Percentiles rank a stretch among this genome's conserved stretches.
Conservation (phyloP, 1,139 yeast species). For the Geotrichum citri-aurantii region DNA sequence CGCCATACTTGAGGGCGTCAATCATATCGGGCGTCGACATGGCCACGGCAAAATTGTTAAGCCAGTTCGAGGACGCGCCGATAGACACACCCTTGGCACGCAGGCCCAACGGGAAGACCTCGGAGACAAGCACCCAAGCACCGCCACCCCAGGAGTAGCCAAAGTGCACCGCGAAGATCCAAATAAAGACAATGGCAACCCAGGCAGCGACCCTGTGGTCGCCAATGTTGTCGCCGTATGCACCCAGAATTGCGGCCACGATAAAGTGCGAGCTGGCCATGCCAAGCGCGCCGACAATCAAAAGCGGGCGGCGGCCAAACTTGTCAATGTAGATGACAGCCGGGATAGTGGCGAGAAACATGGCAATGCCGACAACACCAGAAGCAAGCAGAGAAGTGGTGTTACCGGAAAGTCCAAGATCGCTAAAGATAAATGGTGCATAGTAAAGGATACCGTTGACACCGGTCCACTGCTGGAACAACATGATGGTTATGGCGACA, state of each 20-base stretch:
- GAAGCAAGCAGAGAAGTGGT: slow-evolving; percentile 42
- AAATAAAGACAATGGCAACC: slow-evolving; percentile 59
- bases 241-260: slow-evolving; percentile 32
- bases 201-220: slow-evolving; percentile 40
- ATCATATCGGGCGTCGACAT: slow-evolving; percentile 67
- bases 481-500: slow-evolving; percentile 44
- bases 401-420: slow-evolving; percentile 46
- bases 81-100: slow-evolving; percentile 72
- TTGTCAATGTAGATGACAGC: slow-evolving; percentile 49
- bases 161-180: slow-evolving; percentile 65
- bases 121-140: slow-evolving; percentile 73
- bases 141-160: slow-evolving; percentile 81
- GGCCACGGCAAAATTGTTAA: slow-evolving; percentile 69
- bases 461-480: slow-evolving; percentile 70
- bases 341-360: slow-evolving; percentile 31
- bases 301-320: slow-evolving; percentile 49
- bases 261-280: slow-evolving; percentile 39
- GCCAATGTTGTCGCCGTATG: slow-evolving; percentile 24
- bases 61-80: slow-evolving; percentile 73
- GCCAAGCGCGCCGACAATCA: slow-evolving; percentile 48
- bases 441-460: slow-evolving; percentile 61
- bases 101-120: slow-evolving; percentile 62
- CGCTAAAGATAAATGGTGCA: slow-evolving; percentile 59
- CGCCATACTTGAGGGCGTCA: slow-evolving; percentile 33
- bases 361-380: slow-evolving; percentile 33